phyloP scores from a whole-genome alignment of 495 filamentous ascomycete species.

The Jackrogersella minutella region DNA sequence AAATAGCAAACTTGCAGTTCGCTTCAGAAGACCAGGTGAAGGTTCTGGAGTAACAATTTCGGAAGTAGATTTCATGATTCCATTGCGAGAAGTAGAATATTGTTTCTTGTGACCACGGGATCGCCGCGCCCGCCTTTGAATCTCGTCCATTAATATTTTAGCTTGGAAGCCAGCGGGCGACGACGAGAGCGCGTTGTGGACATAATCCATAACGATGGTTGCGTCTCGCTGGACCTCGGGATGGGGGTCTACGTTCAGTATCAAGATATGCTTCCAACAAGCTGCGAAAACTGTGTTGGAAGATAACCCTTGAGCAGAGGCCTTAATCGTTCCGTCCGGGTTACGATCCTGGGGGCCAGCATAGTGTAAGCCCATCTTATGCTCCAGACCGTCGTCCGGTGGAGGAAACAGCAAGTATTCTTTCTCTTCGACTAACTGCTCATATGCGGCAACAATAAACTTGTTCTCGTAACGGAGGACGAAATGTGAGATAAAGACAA shows the following conservation, averaged over 20 bases:
- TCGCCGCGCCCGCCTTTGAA: constrained; percentile 66
- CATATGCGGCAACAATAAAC: constrained; percentile 89
- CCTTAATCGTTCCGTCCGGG: constrained; percentile 58
- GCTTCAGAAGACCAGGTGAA: constrained; percentile 58
- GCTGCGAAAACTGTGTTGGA: constrained; percentile 89
- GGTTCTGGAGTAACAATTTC: constrained; percentile 51
- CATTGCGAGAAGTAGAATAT: constrained; percentile 51
- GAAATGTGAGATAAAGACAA: constrained; percentile 93
- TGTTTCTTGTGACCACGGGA: constrained; percentile 58
- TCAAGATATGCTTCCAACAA: constrained; percentile 91
- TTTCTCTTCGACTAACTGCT: constrained; percentile 86
- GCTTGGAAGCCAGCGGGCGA: constrained; percentile 76
- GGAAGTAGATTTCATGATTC: constrained; percentile 48
- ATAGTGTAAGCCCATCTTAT: constrained; percentile 65
- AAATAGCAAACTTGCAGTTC: constrained; percentile 64
- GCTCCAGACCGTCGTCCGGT: constrained; percentile 60
- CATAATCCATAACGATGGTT: constrained; percentile 79
- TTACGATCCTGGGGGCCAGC: constrained; percentile 58
- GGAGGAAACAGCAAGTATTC: constrained; percentile 65
- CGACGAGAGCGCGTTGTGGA: constrained; percentile 77
- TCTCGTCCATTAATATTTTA: constrained; percentile 78
- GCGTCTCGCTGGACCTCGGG: constrained; percentile 91
- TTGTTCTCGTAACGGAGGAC: constrained; percentile 90
- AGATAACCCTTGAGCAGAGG: constrained; percentile 65
- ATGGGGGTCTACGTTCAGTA: constrained; percentile 91